These are phyloP conservation scores for Ceratocystiopsis sp. DNA, from an alignment of 2,329 filamentous ascomycete species.

Conservation along the genomic window DNA sequence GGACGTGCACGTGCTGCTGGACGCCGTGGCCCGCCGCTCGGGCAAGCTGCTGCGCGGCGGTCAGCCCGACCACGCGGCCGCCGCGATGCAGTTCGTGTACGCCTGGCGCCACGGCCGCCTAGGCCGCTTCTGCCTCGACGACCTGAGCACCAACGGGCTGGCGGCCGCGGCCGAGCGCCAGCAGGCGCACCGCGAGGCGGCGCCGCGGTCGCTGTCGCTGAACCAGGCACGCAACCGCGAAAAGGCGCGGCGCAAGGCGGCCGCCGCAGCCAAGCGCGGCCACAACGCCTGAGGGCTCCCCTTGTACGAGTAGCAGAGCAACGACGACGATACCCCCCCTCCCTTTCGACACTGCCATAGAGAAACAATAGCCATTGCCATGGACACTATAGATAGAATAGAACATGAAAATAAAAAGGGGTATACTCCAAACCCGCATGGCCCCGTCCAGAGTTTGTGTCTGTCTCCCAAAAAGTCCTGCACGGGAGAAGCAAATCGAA, in stretches of 20 bases:
- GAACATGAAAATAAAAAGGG: no score
- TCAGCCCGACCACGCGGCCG: constrained; percentile 48
- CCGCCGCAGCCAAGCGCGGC: constrained; percentile 13
- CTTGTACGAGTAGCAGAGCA: no score
- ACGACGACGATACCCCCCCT: no score
- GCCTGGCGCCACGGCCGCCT: constrained; percentile 65
- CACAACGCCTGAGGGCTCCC: no score
- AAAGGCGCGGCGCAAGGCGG: constrained; percentile 36
- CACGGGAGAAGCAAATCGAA: no score
- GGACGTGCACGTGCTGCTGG: constrained; percentile 57
- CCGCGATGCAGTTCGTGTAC: constrained; percentile 66
- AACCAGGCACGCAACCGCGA: constrained; percentile 52
- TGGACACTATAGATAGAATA: no score
- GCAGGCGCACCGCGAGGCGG: constrained; percentile 25
- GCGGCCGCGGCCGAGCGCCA: constrained; percentile 20
- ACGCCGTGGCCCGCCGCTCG: constrained; percentile 52
- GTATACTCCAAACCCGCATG: no score
- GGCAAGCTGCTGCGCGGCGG: constrained; percentile 65
- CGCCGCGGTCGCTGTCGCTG: constrained; percentile 44
- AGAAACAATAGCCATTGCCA: no score
- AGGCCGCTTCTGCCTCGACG: constrained; percentile 65
- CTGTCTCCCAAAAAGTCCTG: no score
- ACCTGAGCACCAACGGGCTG: constrained; percentile 45
- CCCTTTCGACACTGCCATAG: background rate
- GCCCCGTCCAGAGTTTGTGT: no score